Conservation (phyloP, 2,329 filamentous ascomycete species). For the Herpotrichia juniperi region DNA sequence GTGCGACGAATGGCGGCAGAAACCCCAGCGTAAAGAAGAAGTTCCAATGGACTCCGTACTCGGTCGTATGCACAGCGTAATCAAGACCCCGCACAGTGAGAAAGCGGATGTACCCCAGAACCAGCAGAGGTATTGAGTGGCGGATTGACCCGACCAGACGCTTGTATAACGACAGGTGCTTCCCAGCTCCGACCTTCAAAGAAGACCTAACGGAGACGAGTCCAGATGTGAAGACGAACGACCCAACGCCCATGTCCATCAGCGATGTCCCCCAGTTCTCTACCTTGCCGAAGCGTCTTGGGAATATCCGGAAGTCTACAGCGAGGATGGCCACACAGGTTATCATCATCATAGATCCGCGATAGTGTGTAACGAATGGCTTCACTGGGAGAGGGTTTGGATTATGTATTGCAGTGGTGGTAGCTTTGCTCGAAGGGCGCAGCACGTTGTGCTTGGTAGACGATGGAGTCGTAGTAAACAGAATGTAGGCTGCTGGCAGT, state of each 20-base stretch:
- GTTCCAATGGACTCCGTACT: conserved; percentile 99
- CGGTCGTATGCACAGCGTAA: conserved; percentile 95
- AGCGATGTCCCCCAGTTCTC: conserved; percentile 99
- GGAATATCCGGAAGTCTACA: conserved; percentile 93
- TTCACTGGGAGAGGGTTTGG: conserved; percentile 73
- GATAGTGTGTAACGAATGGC: conserved; percentile 90
- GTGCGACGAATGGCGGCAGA: conserved; percentile 84
- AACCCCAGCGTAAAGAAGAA: conserved; percentile 97
- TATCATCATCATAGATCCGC: conserved; percentile 87
- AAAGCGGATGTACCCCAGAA: conserved; percentile 79
- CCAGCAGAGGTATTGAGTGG: conserved; percentile 81
- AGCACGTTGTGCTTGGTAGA: conserved; percentile 18
- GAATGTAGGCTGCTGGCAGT: conserved; percentile 70
- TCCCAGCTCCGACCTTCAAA: conserved; percentile 69
- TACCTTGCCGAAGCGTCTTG: conserved; percentile 93
- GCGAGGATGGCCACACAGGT: conserved; percentile 94
- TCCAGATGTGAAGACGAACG: conserved; percentile 94
- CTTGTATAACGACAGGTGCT: conserved; percentile 55
- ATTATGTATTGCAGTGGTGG: conserved; percentile 19
- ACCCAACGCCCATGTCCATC: conserved; percentile 97
- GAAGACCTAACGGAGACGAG: conserved; percentile 85
- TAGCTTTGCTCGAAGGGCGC: conserved; percentile 28
- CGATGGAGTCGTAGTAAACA: conserved; percentile 47
- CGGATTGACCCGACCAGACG: conserved; percentile 72
- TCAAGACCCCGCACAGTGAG: conserved; percentile 92